Evolutionary conservation across 2,329 filamentous ascomycete species (phyloP), one percentile per base, ranked within the genome.

Genomic region (Colletotrichum neosansevieriae): DNA sequence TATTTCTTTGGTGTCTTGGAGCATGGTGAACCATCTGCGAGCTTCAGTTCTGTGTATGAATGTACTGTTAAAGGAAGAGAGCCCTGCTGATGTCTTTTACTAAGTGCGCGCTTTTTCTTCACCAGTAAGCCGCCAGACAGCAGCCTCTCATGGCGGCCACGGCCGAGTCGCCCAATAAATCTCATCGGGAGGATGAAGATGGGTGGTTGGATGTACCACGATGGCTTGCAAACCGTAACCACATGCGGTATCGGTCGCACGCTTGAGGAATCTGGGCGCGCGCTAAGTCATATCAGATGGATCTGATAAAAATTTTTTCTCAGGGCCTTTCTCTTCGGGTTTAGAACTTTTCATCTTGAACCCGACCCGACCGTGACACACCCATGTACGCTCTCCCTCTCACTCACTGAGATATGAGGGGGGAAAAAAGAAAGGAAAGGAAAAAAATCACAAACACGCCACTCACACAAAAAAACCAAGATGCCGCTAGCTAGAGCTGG

Each of bases 211-310:
- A 56, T n/a, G 42, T 47, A 56, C 66, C 54, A 66, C 42, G 56
- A 60, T 19, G 59, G 32, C 21, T 32, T 50, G 53, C 19, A 12
- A 13, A 4, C 45, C 19, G 54, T 49, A 56, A 49, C 66, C 61
- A 32, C 32, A 59, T 60, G 40, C 53, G 66, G 61, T 50, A 65
- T 69, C 61, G 66, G 49, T 60, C 34, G 66, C 40, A 42, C 32
- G 51, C 53, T 63, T 19, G 1, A 34, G 38, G 53, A 51, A 36
- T 42, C 34, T 45, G 21, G 47, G 54, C 49, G n/a, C 12, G 21
- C 66, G 49, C 66, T 60, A 66, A 42, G 54, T 69, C 61, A 66
- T 63, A 69, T 69, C 63, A 65, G 61, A 69, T 69, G 66, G 66
- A 69, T 69, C 66, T 69, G 66, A 69, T 69, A 68, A 69, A 57